A percentile compares a stretch with the other conserved stretches of the same genome.
Evolutionary conservation across 768 basidiomycete species (phyloP).

Genomic region (Termitomyces sp.): DNA sequence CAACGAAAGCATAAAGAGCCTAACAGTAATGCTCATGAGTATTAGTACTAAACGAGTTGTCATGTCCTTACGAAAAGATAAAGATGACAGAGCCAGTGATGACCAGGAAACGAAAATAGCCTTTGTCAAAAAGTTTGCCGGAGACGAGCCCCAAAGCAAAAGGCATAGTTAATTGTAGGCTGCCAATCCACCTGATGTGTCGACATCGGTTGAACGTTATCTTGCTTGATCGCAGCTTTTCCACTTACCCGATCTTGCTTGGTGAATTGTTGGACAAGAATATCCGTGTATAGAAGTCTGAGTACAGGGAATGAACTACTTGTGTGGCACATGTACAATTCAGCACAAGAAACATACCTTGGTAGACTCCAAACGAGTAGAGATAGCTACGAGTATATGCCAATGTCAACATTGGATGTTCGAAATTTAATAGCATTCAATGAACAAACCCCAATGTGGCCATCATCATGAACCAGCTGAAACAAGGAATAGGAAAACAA

Average conservation of each 20-base stretch:
- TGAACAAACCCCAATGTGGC: constrained; percentile 9
- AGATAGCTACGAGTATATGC: background rate
- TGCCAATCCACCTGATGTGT: constrained; percentile 19
- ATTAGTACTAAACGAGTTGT: background rate
- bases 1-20: constrained; percentile 36
- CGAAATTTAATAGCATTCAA: no score
- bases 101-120: constrained; percentile 11
- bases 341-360: background rate
- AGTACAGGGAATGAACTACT: background rate
- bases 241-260: constrained; percentile 10
- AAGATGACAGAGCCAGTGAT: constrained; percentile 15
- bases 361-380: constrained; percentile 14
- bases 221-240: background rate
- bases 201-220: background rate
- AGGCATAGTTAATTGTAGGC: constrained; percentile 20
- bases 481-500: no score
- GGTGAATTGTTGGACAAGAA: constrained; percentile 5
- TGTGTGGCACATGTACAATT: background rate
- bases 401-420: background rate
- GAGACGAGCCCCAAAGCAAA: constrained; percentile 14
- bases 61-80: constrained; percentile 13
- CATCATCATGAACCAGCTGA: background rate
- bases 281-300: constrained; percentile 12
- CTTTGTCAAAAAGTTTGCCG: constrained; percentile 18
- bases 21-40: background rate